phyloP scores from a whole-genome alignment of 2,329 filamentous ascomycete genomes.

The Colletotrichum horii region DNA sequence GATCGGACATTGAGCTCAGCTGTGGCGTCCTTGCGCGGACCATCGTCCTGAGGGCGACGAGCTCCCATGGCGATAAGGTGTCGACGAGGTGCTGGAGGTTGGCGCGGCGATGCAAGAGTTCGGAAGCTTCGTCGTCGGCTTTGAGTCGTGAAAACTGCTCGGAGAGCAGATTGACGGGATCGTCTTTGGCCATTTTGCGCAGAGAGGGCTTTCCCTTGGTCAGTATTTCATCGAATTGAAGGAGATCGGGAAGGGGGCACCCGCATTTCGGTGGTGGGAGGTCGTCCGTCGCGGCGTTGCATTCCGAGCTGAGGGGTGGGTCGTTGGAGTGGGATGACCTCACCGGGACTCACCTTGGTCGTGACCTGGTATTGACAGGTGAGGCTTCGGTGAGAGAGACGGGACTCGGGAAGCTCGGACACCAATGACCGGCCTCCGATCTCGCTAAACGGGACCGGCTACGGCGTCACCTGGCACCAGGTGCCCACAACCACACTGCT shows the following conservation, averaged over 20 bases:
- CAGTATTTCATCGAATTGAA: neutral
- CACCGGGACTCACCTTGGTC: neutral
- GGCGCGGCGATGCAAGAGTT: neutral
- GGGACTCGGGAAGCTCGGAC: neutral
- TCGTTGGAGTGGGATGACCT: neutral
- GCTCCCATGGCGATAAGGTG: slow-evolving; percentile 6
- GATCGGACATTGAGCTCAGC: neutral
- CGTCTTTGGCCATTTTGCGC: neutral
- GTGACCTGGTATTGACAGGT: neutral
- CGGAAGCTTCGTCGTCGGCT: neutral
- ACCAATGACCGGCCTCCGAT: no score
- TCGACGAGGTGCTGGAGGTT: slow-evolving; percentile 7
- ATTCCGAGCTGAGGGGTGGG: neutral
- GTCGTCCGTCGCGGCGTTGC: neutral
- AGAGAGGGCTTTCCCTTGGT: neutral
- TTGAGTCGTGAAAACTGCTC: neutral
- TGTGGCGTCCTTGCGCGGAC: neutral
- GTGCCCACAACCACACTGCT: neutral
- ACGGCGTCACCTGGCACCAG: neutral
- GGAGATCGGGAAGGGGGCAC: neutral
- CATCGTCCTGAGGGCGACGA: neutral
- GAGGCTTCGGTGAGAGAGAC: neutral
- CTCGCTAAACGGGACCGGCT: no score
- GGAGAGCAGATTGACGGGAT: neutral
- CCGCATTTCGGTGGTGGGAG: neutral